Evolutionary conservation across 2,329 filamentous ascomycete genomes (phyloP).

Genomic region (Didymella sp.): DNA sequence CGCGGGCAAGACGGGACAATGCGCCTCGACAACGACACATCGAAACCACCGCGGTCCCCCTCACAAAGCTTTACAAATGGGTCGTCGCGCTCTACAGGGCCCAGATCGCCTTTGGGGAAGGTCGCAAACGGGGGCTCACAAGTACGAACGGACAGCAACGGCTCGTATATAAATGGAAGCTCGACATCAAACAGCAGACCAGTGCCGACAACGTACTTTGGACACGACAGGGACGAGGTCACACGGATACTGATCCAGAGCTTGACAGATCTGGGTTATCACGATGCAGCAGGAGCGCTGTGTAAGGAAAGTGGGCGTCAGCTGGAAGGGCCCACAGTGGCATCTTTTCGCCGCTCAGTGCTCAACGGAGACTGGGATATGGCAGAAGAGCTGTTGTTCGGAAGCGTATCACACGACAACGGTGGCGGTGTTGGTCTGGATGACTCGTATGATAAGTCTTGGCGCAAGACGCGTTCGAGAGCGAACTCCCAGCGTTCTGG

Average conservation of each 20-base stretch:
- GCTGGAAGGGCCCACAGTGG: slow-evolving; percentile 83
- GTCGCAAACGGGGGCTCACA: slow-evolving; percentile 52
- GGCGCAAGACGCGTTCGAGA: slow-evolving; percentile 38
- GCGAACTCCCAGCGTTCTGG: slow-evolving; percentile 46
- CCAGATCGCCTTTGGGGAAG: slow-evolving; percentile 45
- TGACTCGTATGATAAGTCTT: slow-evolving; percentile 44
- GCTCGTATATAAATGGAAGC: slow-evolving; percentile 53
- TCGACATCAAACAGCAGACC: slow-evolving; percentile 42
- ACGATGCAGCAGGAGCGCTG: slow-evolving; percentile 74
- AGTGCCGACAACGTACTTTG: slow-evolving; percentile 67
- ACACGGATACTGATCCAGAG: slow-evolving; percentile 92
- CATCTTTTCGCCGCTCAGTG: slow-evolving; percentile 83
- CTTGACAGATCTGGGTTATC: slow-evolving; percentile 86
- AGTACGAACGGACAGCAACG: slow-evolving; percentile 51
- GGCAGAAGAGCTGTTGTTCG: slow-evolving; percentile 82
- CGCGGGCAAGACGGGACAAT: slow-evolving; percentile 52
- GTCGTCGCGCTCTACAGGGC: slow-evolving; percentile 47
- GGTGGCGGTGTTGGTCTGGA: slow-evolving; percentile 52
- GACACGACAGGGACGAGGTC: slow-evolving; percentile 90
- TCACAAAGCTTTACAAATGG: slow-evolving; percentile 50
- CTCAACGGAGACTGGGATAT: slow-evolving; percentile 80
- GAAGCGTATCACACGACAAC: slow-evolving; percentile 54
- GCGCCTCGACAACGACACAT: slow-evolving; percentile 53
- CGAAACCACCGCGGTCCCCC: slow-evolving; percentile 46
- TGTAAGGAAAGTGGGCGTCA: slow-evolving; percentile 84